These are phyloP conservation scores for Cynanchum wilfordii DNA, from an alignment of 257 asterid species.

Conservation along the genomic window DNA sequence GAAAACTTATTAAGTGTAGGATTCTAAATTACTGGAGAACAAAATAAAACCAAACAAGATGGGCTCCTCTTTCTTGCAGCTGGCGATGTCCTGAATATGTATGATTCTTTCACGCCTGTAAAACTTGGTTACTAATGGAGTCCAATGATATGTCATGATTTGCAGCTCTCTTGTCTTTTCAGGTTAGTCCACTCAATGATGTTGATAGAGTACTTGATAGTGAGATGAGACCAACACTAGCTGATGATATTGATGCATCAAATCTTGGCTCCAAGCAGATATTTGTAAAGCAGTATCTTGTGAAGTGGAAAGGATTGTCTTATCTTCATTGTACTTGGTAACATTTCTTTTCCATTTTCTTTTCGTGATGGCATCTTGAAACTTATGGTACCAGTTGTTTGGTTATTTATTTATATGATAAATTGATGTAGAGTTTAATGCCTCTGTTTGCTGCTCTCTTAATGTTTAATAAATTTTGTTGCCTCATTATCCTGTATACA, in stretches of 20 bases:
- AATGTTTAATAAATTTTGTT: background rate
- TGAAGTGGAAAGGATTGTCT: constrained; percentile 93
- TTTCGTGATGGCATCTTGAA: constrained; percentile 18
- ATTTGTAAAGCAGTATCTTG: constrained; percentile 81
- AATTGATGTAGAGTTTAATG: background rate
- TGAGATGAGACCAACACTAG: constrained; percentile 80
- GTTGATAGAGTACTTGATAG: constrained; percentile 86
- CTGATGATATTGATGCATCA: constrained; percentile 59
- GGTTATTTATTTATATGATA: background rate
- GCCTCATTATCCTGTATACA: constrained; percentile 14
- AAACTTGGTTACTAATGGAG: constrained; percentile 14
- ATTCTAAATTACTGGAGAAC: no score
- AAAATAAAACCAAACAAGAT: no score
- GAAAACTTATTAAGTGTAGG: no score
- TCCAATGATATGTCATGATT: constrained; percentile 13
- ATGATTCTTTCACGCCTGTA: constrained; percentile 26
- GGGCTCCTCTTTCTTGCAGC: constrained; percentile 51
- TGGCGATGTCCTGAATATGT: constrained; percentile 98
- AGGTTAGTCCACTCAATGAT: constrained; percentile 84
- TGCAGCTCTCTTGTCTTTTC: constrained; percentile 11
- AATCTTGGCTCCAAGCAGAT: constrained; percentile 69
- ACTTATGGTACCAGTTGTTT: background rate
- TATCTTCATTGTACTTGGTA: constrained; percentile 96
- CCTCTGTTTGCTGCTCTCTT: background rate
- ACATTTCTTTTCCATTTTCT: background rate